Evolutionary conservation across 2,329 filamentous ascomycete species (phyloP), one percentile per base, ranked within the genome.

Genomic region (Daldinia eschscholtzii): DNA sequence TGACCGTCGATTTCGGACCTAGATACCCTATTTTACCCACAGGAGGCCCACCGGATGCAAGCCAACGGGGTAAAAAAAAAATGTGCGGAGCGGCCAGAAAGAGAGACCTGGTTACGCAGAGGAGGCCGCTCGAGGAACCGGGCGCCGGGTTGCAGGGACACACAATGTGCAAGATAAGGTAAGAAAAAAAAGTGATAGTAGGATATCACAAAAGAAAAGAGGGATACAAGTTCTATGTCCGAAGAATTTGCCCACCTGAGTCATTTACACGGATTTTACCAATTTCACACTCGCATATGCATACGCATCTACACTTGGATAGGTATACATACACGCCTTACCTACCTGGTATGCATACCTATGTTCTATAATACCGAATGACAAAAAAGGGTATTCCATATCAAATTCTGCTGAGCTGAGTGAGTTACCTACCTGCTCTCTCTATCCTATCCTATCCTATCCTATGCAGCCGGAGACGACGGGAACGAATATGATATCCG

Each of bases 91-190:
- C 23, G 23, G 23, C 20, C 13, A 26, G 12, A 1, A 18, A 30
- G 26, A 4, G 30, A 3, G 15, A 7, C 15, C 41, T 42, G 41
- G 41, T 5, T 42, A 42, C n/a, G 23, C 15, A 30, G 3, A 52
- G 26, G 46, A 52, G 46, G 46, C 46, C 46, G 46, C 46, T 52
- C 26, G 46, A 26, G 26, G 33, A 18, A 52, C 46, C 46, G 26
- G 33, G 26, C 33, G 6, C 26, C 6, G 46, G 26, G 26, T 12
- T 13, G 46, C 26, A 39, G 10, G 35, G 35, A 35, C 33, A 7
- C 2, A 39, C 13, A 23, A 23, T 23, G 20, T 23, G 20, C 20
- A 23, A 15, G 35, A 13, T 4, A 12, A 15, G 35, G 35, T 15
- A 39, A 15, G 12, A 4, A 13, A 39, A 39, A 4, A 10, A 39